A percentile compares a stretch with the other conserved stretches of the same genome.
phyloP scores from a whole-genome alignment of 768 basidiomycete genomes.

The Gymnopilus dilepis region DNA sequence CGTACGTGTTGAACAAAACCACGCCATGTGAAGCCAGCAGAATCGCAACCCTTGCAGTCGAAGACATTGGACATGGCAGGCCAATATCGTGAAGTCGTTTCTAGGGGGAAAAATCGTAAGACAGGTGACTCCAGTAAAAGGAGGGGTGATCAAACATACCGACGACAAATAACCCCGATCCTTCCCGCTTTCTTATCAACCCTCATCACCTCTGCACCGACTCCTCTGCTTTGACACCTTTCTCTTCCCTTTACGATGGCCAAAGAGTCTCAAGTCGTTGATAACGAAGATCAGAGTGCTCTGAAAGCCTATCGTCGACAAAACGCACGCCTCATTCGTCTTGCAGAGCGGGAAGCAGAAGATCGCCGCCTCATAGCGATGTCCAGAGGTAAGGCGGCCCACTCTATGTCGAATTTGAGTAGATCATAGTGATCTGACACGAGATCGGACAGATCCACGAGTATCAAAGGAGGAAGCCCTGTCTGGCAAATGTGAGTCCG shows the following conservation, averaged over 20 bases:
- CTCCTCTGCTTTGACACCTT: background rate
- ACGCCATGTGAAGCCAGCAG: background rate
- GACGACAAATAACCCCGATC: background rate
- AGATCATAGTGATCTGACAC: no score
- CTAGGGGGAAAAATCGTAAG: background rate
- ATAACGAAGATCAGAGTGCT: background rate
- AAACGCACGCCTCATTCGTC: background rate
- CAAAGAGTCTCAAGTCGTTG: background rate
- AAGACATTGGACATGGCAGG: background rate
- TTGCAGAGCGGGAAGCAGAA: background rate
- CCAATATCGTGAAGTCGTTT: no score
- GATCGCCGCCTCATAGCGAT: background rate
- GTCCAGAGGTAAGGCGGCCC: background rate
- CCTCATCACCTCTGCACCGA: background rate
- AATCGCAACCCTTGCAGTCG: background rate
- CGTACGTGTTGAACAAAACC: background rate
- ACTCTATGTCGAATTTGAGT: background rate
- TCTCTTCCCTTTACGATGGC: background rate
- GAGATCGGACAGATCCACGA: background rate
- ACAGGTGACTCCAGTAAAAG: background rate
- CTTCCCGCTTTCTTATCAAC: background rate
- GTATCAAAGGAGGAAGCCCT: background rate
- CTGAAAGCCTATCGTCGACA: background rate
- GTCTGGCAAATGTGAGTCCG: background rate
- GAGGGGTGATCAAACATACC: background rate